Conservation (phyloP, 208 protist species). For the Leishmania major region DNA sequence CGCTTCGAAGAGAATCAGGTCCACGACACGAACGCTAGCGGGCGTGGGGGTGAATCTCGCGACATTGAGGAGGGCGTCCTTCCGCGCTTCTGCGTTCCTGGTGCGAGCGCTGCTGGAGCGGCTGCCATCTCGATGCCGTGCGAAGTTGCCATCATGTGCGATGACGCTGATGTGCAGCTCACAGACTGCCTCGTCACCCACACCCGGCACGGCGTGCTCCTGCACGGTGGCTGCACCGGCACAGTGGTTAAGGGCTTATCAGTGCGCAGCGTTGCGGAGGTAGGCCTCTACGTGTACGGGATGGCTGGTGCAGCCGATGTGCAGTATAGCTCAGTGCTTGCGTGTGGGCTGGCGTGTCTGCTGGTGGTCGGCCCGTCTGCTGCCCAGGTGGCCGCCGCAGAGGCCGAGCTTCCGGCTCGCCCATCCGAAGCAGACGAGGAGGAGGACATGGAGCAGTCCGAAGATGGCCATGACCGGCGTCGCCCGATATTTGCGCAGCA, state of each 20-base stretch:
- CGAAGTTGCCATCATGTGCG: conserved; percentile 67
- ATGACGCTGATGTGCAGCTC: conserved; percentile 73
- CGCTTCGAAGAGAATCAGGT: conserved; percentile 17
- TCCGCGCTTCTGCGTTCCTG: conserved; percentile 44
- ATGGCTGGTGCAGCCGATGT: conserved; percentile 45
- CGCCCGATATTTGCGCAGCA: conserved; percentile 56
- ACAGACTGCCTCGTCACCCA: conserved; percentile 70
- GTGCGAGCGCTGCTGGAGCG: conserved; percentile 3
- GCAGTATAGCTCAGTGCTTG: conserved; percentile 38
- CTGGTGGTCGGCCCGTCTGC: conserved; percentile 60
- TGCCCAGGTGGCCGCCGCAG: conserved; percentile 33
- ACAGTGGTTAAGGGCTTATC: conserved; percentile 38
- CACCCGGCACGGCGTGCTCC: conserved; percentile 54
- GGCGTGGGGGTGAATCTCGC: conserved; percentile 3
- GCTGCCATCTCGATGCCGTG: conserved; percentile 24
- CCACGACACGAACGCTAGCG: conserved; percentile 8
- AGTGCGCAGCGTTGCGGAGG: conserved; percentile 56
- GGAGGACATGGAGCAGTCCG: conserved; percentile 23
- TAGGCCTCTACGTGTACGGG: conserved; percentile 69
- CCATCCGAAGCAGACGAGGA: conserved; percentile 59
- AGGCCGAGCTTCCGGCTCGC: conserved; percentile 18
- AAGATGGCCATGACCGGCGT: not conserved
- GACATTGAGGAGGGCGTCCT: conserved; percentile 30
- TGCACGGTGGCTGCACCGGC: conserved; percentile 54
- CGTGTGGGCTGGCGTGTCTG: conserved; percentile 66